Evolutionary conservation across 352 stramenopile species (phyloP).

Genomic region (Pythium rhizo-oryzae): DNA sequence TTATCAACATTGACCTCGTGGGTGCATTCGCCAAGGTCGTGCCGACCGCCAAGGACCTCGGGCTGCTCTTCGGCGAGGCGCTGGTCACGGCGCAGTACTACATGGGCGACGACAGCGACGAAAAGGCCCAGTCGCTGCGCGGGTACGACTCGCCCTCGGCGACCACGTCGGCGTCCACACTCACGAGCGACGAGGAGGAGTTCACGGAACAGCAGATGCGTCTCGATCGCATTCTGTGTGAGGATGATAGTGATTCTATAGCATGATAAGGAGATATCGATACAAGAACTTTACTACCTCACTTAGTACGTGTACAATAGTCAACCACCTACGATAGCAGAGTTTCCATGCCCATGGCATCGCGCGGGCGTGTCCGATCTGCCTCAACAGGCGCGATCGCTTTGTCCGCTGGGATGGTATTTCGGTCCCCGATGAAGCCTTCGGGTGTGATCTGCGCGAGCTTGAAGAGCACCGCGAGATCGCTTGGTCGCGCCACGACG

Average conservation of each 20-base stretch:
- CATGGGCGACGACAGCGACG: constrained; percentile 20
- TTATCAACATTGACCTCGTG: constrained; percentile 24
- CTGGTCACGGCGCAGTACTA: constrained; percentile 18
- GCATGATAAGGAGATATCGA: too few species aligned
- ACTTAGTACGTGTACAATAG: too few species aligned
- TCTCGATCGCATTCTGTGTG: constrained; percentile 21
- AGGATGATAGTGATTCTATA: not conserved
- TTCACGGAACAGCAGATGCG: constrained; percentile 8
- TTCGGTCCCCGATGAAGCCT: constrained; percentile 15
- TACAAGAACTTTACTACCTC: too few species aligned
- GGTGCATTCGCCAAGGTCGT: constrained; percentile 22
- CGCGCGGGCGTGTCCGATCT: not conserved
- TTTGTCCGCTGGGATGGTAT: constrained; percentile 4
- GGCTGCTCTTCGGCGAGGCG: constrained; percentile 20
- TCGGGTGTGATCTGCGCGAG: constrained; percentile 16
- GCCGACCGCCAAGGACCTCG: constrained; percentile 7
- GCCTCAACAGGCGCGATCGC: not conserved
- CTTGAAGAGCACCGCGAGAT: constrained; percentile 21
- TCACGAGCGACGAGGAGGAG: constrained; percentile 15
- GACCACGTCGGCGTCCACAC: not conserved
- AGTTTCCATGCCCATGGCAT: constrained; percentile 19
- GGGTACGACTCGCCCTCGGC: not conserved
- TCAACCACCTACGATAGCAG: constrained; percentile 6
- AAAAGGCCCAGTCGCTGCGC: not conserved
- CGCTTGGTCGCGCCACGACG: constrained; percentile 8